Evolutionary conservation across 164 flowering plant genomes (phyloP), one percentile per base, ranked within the genome.

Genomic region (Umbilicus rupestris): DNA sequence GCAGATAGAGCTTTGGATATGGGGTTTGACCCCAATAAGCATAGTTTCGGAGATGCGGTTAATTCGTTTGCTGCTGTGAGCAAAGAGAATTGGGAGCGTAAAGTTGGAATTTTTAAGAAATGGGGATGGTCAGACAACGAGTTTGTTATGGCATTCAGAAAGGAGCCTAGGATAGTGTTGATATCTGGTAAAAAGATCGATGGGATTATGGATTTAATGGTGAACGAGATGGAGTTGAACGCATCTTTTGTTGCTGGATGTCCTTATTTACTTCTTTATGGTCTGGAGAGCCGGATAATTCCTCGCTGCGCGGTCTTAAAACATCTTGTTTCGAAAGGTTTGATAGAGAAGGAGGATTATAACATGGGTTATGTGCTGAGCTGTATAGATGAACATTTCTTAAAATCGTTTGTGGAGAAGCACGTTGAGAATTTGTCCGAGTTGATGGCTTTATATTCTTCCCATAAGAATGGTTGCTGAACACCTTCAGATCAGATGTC

Each of bases 111-210:
- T 37, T 73, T 65, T 37, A 26, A 26, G 45, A 65, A 64, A 39
- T 73, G 75, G 75, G 72, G 72, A 26, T 73, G 75, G 75, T 26
- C 69, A 0, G 46, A 66, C 9, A 65, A 41, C 35, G 70, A 69
- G 9, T 62, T 69, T 44, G 45, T 47, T 12, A 7, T 15, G 7
- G 76, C 76, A 4, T 73, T 70, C 22, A 63, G 39, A 31, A 70
- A 64, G 62, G 44, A 63, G n/a, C 76, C 71, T 17, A n/a, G 47
- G 16, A 42, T 65, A 35, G 52, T 70, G 71, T 31, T 62, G 60
- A 4, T 67, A 39, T 74, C 73, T 2, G 71, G 55, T 71, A 35
- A 45, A 42, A 74, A 67, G 35, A 63, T 74, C n/a, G 60, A n/a
- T 29, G 35, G 33, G 11, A n/a, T 9, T 2, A 74, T 74, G 76